phyloP scores from a whole-genome alignment of 1,284 basidiomycete genomes.

The Cryptococcus jaspeensis region DNA sequence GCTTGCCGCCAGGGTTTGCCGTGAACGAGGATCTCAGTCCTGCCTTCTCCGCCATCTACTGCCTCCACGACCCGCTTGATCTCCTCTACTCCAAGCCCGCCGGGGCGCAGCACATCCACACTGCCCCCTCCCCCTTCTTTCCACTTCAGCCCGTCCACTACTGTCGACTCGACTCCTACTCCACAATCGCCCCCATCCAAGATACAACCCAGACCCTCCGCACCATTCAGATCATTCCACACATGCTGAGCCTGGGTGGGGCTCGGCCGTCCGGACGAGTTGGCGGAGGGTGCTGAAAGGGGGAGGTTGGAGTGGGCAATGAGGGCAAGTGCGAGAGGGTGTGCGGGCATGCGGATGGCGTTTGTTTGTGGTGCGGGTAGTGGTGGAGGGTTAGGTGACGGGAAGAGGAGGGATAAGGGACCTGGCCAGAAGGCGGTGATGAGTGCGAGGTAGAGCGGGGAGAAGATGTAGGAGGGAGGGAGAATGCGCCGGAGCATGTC shows the following conservation, averaged over 20 bases:
- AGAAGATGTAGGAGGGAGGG: constrained; percentile 61
- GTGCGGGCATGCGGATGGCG: constrained; percentile 89
- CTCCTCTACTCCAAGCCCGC: constrained; percentile 89
- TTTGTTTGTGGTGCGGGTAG: constrained; percentile 62
- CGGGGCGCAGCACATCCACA: constrained; percentile 82
- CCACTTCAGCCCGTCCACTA: constrained; percentile 73
- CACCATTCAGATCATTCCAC: constrained; percentile 64
- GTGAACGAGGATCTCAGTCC: constrained; percentile 34
- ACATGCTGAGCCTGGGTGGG: constrained; percentile 93
- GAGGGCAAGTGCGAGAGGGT: constrained; percentile 86
- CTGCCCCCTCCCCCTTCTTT: constrained; percentile 61
- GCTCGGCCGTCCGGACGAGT: constrained; percentile 89
- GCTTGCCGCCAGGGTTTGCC: constrained; percentile 30
- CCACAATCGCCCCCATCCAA: constrained; percentile 89
- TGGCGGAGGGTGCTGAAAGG: constrained; percentile 92
- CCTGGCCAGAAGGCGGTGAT: constrained; percentile 94
- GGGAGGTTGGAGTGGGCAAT: constrained; percentile 75
- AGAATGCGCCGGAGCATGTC: constrained; percentile 76
- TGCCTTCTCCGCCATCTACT: constrained; percentile 37
- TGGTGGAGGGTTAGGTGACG: constrained; percentile 56
- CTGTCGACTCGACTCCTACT: constrained; percentile 93
- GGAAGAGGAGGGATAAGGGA: constrained; percentile 87
- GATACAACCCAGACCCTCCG: constrained; percentile 68
- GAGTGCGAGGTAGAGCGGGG: constrained; percentile 66
- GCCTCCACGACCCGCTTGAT: constrained; percentile 63